Evolutionary conservation across 148 eudicot genomes (phyloP).

Genomic region (Suaeda aralocaspica): DNA sequence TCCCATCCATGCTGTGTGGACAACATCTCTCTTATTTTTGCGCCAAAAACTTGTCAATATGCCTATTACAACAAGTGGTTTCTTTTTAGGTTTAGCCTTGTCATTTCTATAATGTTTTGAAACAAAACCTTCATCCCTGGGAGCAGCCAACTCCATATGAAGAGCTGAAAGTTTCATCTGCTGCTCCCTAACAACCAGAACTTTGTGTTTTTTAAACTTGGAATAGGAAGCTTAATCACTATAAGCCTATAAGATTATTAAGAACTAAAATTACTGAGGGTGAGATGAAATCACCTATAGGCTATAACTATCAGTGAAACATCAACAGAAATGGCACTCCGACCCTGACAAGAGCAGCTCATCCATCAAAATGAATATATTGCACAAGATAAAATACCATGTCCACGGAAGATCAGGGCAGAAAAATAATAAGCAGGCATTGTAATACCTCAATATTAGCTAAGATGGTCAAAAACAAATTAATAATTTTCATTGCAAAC

Average conservation of each 20-base stretch:
- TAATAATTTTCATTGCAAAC: too few species aligned
- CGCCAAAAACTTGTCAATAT: conserved; percentile 73
- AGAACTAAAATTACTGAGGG: not conserved
- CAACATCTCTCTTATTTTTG: conserved; percentile 70
- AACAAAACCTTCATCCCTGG: conserved; percentile 63
- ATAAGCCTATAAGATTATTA: not conserved
- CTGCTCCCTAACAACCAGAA: conserved; percentile 63
- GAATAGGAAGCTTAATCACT: conserved; percentile 6
- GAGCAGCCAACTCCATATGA: conserved; percentile 69
- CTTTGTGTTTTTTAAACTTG: conserved; percentile 1
- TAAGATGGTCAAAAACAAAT: not conserved
- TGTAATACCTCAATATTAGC: not conserved
- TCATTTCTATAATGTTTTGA: conserved; percentile 37
- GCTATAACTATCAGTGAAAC: conserved; percentile 71
- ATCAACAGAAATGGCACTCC: conserved; percentile 68
- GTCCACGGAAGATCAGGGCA: not conserved
- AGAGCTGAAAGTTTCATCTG: conserved; percentile 64
- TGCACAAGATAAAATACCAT: not conserved
- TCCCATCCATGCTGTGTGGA: conserved; percentile 91
- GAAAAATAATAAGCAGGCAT: not conserved
- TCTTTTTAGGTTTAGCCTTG: conserved; percentile 36
- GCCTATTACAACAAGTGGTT: conserved; percentile 64
- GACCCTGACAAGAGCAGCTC: conserved; percentile 39
- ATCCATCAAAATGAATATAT: not conserved
- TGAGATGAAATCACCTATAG: conserved; percentile 51